phyloP scores from a whole-genome alignment of 345 rosid species.

The Iberis pinnata region DNA sequence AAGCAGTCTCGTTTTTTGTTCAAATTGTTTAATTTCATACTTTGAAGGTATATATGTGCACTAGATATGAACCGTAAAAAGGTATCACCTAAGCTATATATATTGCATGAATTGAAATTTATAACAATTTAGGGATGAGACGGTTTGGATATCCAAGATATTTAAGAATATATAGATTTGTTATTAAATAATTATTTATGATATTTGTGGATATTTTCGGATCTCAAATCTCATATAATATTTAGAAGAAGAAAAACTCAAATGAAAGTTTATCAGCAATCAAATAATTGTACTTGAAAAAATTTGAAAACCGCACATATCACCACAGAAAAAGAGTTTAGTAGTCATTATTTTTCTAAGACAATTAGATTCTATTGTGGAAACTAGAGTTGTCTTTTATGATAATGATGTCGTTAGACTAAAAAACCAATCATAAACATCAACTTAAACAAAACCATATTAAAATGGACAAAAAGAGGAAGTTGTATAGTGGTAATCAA shows the following conservation, averaged over 20 bases:
- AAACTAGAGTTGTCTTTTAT: slow-evolving; percentile 3
- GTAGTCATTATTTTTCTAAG: slow-evolving; percentile 16
- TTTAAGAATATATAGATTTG: too few species aligned
- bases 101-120: too few species aligned
- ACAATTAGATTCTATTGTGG: slow-evolving; percentile 6
- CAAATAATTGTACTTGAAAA: neutral
- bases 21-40: too few species aligned
- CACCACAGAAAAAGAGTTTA: slow-evolving; percentile 15
- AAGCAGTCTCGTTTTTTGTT: too few species aligned
- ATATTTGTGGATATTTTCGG: too few species aligned
- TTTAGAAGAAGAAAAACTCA: neutral
- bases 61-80: neutral
- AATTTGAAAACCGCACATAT: neutral
- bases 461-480: slow-evolving; percentile 4
- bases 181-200: too few species aligned
- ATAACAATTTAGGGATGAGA: too few species aligned
- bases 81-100: too few species aligned
- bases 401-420: slow-evolving; percentile 15
- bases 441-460: slow-evolving; percentile 6
- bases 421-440: slow-evolving; percentile 1
- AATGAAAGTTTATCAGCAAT: neutral
- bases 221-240: too few species aligned
- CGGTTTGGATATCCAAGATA: too few species aligned
- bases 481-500: slow-evolving; percentile 1
- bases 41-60: too few species aligned